Conservation (phyloP, 1,139 yeast genomes). For the Candida sanyaensis region DNA sequence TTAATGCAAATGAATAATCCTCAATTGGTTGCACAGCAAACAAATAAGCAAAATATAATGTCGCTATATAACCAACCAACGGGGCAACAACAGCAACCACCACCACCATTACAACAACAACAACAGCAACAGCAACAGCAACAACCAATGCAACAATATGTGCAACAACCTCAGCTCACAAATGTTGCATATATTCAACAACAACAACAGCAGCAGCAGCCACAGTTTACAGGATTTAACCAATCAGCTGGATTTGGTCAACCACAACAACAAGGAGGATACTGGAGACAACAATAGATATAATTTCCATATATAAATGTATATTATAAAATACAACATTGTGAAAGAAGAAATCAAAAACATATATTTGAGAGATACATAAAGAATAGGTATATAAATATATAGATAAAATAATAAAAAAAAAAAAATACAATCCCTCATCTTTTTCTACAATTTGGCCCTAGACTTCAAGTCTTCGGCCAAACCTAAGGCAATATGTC, state of each 20-base stretch:
- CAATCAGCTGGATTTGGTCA: constrained; percentile 15
- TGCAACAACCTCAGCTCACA: constrained; percentile 17
- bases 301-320: too few species aligned
- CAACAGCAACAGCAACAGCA: constrained; percentile 24
- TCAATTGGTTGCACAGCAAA: constrained; percentile 45
- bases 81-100: constrained; percentile 23
- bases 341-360: neutral
- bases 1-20: constrained; percentile 47
- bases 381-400: too few species aligned
- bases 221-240: constrained; percentile 13
- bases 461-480: constrained; percentile 34
- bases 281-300: constrained; percentile 10
- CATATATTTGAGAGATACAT: neutral
- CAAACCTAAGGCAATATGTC: constrained; percentile 37
- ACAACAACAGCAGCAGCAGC: constrained; percentile 17
- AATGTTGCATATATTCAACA: constrained; percentile 12
- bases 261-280: constrained; percentile 16
- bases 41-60: constrained; percentile 42
- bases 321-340: neutral
- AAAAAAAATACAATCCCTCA: too few species aligned
- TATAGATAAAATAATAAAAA: too few species aligned
- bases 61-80: constrained; percentile 44
- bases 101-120: constrained; percentile 19
- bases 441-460: constrained; percentile 26
- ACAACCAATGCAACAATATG: constrained; percentile 22